Percentiles rank a stretch among this genome's conserved stretches.
These are phyloP conservation scores for Lepiota venenata DNA, from an alignment of 768 basidiomycete species.

Conservation along the genomic window DNA sequence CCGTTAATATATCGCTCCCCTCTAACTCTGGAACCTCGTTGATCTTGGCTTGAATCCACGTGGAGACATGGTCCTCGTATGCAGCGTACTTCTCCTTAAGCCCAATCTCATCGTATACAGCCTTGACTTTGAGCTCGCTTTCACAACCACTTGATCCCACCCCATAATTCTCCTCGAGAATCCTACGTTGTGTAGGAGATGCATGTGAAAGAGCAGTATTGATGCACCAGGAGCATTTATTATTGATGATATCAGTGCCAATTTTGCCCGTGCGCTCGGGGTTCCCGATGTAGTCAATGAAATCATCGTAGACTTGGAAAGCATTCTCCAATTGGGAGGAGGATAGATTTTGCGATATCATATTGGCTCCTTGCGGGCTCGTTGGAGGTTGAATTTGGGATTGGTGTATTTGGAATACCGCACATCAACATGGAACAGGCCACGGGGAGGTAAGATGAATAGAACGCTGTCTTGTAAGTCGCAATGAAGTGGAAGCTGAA, in stretches of 20 bases:
- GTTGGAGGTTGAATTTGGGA: slow-evolving; percentile 20
- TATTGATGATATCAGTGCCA: slow-evolving; percentile 97
- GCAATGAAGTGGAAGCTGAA: slow-evolving; percentile 87
- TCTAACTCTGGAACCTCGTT: slow-evolving; percentile 64
- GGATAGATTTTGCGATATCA: slow-evolving; percentile 72
- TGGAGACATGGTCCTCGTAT: slow-evolving; percentile 80
- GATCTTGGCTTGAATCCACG: slow-evolving; percentile 64
- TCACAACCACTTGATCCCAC: slow-evolving; percentile 52
- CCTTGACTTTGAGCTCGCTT: slow-evolving; percentile 40
- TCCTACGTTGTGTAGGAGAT: slow-evolving; percentile 47
- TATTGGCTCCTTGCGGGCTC: slow-evolving; percentile 34
- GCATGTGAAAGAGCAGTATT: slow-evolving; percentile 75
- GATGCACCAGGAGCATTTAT: slow-evolving; percentile 98
- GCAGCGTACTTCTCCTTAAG: slow-evolving; percentile 62
- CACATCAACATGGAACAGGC: slow-evolving; percentile 88
- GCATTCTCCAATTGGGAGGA: slow-evolving; percentile 93
- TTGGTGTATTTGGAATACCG: slow-evolving; percentile 48
- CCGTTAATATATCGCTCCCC: slow-evolving; percentile 37
- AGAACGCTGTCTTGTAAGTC: slow-evolving; percentile 95
- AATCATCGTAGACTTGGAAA: slow-evolving; percentile 98
- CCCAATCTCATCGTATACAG: slow-evolving; percentile 67
- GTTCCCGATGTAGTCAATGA: slow-evolving; percentile 86
- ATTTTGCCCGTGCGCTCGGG: slow-evolving; percentile 95
- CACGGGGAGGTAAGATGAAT: slow-evolving; percentile 98
- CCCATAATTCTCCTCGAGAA: slow-evolving; percentile 54